These are phyloP conservation scores for Umbelopsis sp. DNA, from an alignment of 371 early-diverging fungal species.

Conservation along the genomic window DNA sequence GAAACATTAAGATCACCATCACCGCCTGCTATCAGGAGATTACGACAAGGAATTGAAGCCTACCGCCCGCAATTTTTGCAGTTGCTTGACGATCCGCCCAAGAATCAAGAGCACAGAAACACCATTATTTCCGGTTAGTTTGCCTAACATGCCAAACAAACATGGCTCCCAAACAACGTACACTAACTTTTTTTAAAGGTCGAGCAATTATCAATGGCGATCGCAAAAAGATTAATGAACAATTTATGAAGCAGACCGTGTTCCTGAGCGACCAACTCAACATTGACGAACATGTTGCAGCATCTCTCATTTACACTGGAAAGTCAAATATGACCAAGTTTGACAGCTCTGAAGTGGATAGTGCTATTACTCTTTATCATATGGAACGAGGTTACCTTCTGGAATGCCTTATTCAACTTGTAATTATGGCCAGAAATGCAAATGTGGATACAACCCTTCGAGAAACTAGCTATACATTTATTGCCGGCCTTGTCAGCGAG, in stretches of 20 bases:
- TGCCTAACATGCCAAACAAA: not conserved
- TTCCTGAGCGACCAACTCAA: conserved; percentile 80
- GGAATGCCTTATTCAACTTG: conserved; percentile 61
- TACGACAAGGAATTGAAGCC: conserved; percentile 9
- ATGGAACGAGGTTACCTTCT: conserved; percentile 71
- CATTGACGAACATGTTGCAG: conserved; percentile 79
- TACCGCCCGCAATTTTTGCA: conserved; percentile 10
- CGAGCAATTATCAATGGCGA: conserved; percentile 57
- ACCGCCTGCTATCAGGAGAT: not conserved
- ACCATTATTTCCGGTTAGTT: conserved; percentile 55
- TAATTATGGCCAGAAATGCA: conserved; percentile 57
- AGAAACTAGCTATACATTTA: conserved; percentile 36
- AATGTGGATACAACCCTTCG: conserved; percentile 53
- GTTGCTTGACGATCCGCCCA: conserved; percentile 53
- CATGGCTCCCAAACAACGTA: not conserved
- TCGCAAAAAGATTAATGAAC: conserved; percentile 64
- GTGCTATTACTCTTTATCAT: conserved; percentile 72
- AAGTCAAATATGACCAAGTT: conserved; percentile 51
- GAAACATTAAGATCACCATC: conserved; percentile 2
- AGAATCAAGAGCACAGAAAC: conserved; percentile 48
- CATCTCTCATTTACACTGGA: conserved; percentile 71
- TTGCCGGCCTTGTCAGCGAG: conserved; percentile 28
- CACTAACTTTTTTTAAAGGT: conserved; percentile 25
- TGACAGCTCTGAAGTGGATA: conserved; percentile 66
- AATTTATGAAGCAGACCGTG: conserved; percentile 68